Conservation (phyloP, 2,329 filamentous ascomycete genomes). For the Clonostachys rhizophaga region DNA sequence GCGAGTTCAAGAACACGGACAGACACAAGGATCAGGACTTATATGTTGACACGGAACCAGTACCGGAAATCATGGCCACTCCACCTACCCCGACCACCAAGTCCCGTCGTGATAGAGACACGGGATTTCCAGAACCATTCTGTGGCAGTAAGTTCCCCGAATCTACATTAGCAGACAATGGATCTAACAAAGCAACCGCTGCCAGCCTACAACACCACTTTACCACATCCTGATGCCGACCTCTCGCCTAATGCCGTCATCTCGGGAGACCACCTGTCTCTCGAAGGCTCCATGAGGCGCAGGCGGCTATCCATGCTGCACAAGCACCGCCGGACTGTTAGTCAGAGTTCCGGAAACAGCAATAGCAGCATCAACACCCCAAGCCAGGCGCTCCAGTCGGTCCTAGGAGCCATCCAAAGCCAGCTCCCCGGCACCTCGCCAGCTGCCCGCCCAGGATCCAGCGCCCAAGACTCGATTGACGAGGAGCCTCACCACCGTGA, state of each 20-base stretch:
- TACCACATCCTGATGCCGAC: conserved; percentile 58
- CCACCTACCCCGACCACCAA: conserved; percentile 10
- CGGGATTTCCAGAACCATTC: conserved; percentile 48
- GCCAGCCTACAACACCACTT: conserved; percentile 51
- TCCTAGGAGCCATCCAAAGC: conserved; percentile 19
- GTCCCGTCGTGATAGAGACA: conserved; percentile 28
- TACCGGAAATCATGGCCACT: conserved; percentile 14
- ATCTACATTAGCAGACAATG: background rate
- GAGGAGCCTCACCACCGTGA: background rate
- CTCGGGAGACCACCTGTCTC: conserved; percentile 45
- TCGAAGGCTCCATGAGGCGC: conserved; percentile 32
- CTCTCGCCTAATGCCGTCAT: conserved; percentile 52
- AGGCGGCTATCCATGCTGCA: conserved; percentile 40
- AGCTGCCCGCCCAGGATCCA: conserved; percentile 5
- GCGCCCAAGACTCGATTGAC: conserved; percentile 2
- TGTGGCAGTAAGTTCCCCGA: conserved; percentile 30
- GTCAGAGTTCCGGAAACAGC: conserved; percentile 23
- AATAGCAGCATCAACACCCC: conserved; percentile 17
- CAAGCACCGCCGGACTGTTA: conserved; percentile 41
- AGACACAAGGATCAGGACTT: no score
- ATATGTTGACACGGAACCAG: no score
- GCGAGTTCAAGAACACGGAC: no score
- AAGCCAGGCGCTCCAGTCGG: conserved; percentile 23
- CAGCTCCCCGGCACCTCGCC: conserved; percentile 9
- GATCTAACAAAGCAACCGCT: background rate